Base-by-base conservation (phyloP, 805 yeast species). In the Candida krabiensis region DNA sequence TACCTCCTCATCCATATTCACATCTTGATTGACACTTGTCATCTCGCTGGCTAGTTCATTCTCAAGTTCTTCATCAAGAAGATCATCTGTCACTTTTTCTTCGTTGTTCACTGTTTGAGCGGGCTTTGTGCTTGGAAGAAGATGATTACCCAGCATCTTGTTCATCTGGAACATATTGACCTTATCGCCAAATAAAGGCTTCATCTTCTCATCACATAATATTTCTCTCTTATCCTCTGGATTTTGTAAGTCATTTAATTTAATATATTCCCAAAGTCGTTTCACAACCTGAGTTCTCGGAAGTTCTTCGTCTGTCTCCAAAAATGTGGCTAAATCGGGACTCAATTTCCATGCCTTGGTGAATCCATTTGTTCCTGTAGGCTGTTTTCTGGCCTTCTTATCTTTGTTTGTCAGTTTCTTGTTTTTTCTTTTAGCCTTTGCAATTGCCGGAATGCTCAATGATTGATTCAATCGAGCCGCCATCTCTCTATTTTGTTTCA, bases 211-310 rank as follows among this genome's bases (percentile, higher is more conserved):
- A 50, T 83, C 88, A 52, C 87, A 82, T 3, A 75, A 13, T 5
- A 86, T 80, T 40, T 77, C 79, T 37, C 91, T 67, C 45, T 73
- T 71, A 58, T 86, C 86, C 1, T 65, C 51, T 1, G 89, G 85
- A 45, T 83, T 77, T 55, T 86, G 95, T 21, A 86, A 60, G 19
- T 74, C 58, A 42, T 83, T 55, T 9, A 58, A 73, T 50, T 79
- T 81, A 40, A 87, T 83, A 58, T 87, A 77, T 11, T 68, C 73
- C 95, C 95, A 86, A 4, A 85, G 56, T 31, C 60, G 60, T 44
- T 83, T 83, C 8, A 84, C 89, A 13, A 83, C 80, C 54, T 82
- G 82, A 0, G 91, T 80, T 48, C 95, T 64, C 3, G 90, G 71
- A 29, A 77, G 53, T 38, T 62, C 69, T 2, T 55, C 55, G 1